Percentiles rank a stretch among this genome's conserved stretches.
These are phyloP conservation scores for Pseudogymnoascus destructans DNA, from an alignment of 2,329 filamentous ascomycete species.

Conservation along the genomic window DNA sequence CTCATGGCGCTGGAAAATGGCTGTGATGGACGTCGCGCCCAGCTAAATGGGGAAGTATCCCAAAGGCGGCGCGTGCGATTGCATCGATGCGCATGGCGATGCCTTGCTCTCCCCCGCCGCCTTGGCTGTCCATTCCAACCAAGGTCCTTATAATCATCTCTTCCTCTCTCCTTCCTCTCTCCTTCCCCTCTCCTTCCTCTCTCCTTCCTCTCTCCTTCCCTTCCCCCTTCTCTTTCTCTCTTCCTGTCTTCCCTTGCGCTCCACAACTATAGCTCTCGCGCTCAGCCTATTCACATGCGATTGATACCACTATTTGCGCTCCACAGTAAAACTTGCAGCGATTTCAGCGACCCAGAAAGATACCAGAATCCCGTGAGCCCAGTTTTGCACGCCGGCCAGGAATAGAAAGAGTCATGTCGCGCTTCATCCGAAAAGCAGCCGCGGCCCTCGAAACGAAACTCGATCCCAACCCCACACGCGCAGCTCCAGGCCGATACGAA, in stretches of 20 bases:
- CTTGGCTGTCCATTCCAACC: not conserved
- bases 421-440: not conserved
- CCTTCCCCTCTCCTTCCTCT: not conserved
- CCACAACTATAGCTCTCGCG: not conserved
- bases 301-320: not conserved
- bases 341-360: not conserved
- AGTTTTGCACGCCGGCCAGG: not conserved
- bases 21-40: not conserved
- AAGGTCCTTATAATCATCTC: not conserved
- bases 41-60: constrained; percentile 1
- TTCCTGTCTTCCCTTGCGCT: not conserved
- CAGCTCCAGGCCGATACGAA: constrained; percentile 12
- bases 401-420: not conserved
- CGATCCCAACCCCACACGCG: constrained; percentile 13
- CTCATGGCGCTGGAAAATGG: not conserved
- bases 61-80: constrained; percentile 3
- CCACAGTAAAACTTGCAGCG: not conserved
- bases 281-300: not conserved
- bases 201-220: not conserved
- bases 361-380: not conserved
- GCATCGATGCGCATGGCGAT: constrained; percentile 1
- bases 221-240: not conserved
- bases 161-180: not conserved
- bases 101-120: not conserved
- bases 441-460: not conserved